phyloP scores from a whole-genome alignment of 1,139 yeast genomes.

The Tardiomyces depauwii region DNA sequence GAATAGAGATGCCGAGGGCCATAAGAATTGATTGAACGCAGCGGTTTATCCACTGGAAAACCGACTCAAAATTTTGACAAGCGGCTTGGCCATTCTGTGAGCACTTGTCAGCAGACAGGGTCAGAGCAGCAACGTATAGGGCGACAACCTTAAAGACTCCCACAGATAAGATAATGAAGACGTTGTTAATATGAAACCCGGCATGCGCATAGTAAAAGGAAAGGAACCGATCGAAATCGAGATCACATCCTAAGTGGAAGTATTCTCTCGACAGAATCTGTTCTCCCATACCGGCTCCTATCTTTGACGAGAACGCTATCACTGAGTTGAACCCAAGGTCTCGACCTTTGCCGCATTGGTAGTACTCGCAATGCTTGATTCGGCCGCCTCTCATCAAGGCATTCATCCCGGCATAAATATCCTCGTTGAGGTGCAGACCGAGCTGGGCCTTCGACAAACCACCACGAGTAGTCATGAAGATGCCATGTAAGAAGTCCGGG shows the following conservation, averaged over 20 bases:
- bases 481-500: constrained; percentile 77
- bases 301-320: constrained; percentile 73
- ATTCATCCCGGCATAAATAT: constrained; percentile 85
- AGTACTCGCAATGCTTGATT: constrained; percentile 79
- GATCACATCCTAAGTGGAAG: constrained; percentile 64
- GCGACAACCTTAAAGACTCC: constrained; percentile 59
- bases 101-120: constrained; percentile 28
- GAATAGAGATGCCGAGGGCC: constrained; percentile 73
- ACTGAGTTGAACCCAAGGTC: constrained; percentile 83
- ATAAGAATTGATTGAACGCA: constrained; percentile 74
- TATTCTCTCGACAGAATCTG: constrained; percentile 79
- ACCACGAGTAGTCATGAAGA: constrained; percentile 84
- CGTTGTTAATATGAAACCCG: constrained; percentile 77
- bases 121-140: constrained; percentile 54
- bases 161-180: constrained; percentile 65
- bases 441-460: constrained; percentile 85
- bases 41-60: constrained; percentile 67
- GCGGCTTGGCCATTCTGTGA: constrained; percentile 46
- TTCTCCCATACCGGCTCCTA: constrained; percentile 95
- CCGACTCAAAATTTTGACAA: constrained; percentile 65
- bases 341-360: constrained; percentile 87
- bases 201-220: constrained; percentile 89
- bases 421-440: constrained; percentile 79
- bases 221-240: constrained; percentile 69
- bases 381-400: constrained; percentile 75